These are phyloP conservation scores for Elaeagnus macrophylla DNA, from an alignment of 306 rosid species.

Conservation along the genomic window DNA sequence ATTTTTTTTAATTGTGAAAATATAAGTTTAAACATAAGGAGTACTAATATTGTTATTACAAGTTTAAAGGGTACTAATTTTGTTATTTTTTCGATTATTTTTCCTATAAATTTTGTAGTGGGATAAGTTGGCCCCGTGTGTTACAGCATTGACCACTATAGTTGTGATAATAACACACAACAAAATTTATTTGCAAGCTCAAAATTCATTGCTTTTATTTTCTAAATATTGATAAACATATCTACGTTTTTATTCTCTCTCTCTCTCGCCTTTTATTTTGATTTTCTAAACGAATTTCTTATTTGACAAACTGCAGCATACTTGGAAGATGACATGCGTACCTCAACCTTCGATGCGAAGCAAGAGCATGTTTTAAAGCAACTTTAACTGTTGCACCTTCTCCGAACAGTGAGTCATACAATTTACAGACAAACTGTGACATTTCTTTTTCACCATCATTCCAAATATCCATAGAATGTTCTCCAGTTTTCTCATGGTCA, in stretches of 20 bases:
- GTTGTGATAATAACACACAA: conserved; percentile 9
- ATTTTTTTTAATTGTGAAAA: too few species aligned
- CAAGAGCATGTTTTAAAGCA: conserved; percentile 77
- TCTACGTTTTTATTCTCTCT: conserved; percentile 8
- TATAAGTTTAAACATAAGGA: too few species aligned
- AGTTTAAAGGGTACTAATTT: too few species aligned
- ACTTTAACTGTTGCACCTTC: conserved; percentile 58
- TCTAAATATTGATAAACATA: conserved; percentile 14
- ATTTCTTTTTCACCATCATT: conserved; percentile 76
- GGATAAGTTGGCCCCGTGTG: background rate
- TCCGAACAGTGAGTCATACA: conserved; percentile 72
- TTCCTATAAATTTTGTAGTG: background rate
- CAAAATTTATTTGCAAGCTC: conserved; percentile 19
- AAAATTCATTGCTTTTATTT: conserved; percentile 42
- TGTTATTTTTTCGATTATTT: too few species aligned
- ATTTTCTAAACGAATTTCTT: conserved; percentile 13
- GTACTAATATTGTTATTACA: too few species aligned
- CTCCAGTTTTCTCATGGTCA: conserved; percentile 55
- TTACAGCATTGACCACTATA: background rate
- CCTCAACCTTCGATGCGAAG: conserved; percentile 71
- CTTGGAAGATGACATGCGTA: conserved; percentile 76
- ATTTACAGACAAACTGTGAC: conserved; percentile 63
- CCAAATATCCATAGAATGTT: conserved; percentile 33
- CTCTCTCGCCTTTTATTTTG: background rate
- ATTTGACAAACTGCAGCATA: conserved; percentile 30